Conservation (phyloP, 1,284 basidiomycete genomes). For the Termitomyces sp. region DNA sequence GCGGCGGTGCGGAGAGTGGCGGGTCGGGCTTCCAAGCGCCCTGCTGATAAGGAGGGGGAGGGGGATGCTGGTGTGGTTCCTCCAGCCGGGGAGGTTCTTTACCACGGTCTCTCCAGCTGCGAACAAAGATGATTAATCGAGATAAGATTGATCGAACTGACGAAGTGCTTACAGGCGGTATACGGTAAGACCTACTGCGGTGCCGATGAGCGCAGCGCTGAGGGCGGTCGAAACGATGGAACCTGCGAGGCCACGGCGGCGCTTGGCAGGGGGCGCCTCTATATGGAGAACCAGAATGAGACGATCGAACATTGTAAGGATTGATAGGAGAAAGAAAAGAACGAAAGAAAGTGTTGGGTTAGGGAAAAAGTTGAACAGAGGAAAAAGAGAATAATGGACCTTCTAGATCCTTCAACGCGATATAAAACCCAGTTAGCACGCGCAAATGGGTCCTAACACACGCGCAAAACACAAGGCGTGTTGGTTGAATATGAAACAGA, state of each 20-base stretch:
- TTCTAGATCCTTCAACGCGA: neutral
- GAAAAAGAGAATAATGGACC: neutral
- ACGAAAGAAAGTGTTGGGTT: constrained; percentile 9
- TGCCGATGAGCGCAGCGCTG: constrained; percentile 75
- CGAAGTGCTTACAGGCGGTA: constrained; percentile 66
- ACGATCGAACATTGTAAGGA: constrained; percentile 23
- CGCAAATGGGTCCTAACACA: constrained; percentile 12
- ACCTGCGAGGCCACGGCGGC: constrained; percentile 64
- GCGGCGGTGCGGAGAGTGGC: constrained; percentile 15
- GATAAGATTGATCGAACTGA: constrained; percentile 3
- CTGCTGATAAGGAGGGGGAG: constrained; percentile 63
- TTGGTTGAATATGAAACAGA: neutral
- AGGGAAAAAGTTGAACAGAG: constrained; percentile 4
- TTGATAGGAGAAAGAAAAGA: constrained; percentile 17
- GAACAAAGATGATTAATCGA: neutral
- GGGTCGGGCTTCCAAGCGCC: constrained; percentile 42
- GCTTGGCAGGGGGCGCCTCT: constrained; percentile 46
- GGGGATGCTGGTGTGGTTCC: constrained; percentile 39
- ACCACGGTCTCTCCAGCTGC: constrained; percentile 66
- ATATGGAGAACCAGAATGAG: constrained; percentile 37
- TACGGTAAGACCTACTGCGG: constrained; percentile 76
- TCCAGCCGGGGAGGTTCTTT: constrained; percentile 54
- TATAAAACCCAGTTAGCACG: constrained; percentile 12
- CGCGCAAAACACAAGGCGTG: constrained; percentile 14
- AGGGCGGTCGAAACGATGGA: constrained; percentile 75